Evolutionary conservation across 305 asterid genomes (phyloP), one percentile per base, ranked within the genome.

Genomic region (Fraxinus floribunda): DNA sequence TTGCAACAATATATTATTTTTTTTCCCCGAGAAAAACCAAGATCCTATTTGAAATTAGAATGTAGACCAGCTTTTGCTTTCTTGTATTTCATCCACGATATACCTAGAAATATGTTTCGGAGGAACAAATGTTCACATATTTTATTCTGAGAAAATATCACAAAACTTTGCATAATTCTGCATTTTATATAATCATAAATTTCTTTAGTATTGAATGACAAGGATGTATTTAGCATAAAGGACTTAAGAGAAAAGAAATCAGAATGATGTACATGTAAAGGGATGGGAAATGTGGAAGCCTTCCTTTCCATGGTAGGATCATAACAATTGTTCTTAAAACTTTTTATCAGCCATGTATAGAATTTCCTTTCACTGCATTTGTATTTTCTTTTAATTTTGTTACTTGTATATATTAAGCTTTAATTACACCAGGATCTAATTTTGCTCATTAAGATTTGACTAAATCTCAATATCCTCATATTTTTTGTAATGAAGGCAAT

Each of bases 401-500:
- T 32, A 66, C 62, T 78, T 79, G 4, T 5, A 62, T 82, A 64
- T 26, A 55, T 81, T 20, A 41, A 52, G 78, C 52, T 81, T 75
- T 49, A 78, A 38, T 18, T 73, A 44, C 62, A 71, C 11, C 15
- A 35, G 68, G 71, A 34, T 72, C 60, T 55, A 32, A 55, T 36
- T 35, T 9, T 79, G n/a, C 80, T 36, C 75, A 49, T 77, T 41
- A 66, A 79, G 79, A 79, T 13, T 41, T 79, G 35, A 41, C 41
- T 72, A 32, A 76, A 75, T 82, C 79, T 75, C 79, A 81, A 77
- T 75, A 79, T 83, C n/a, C 49, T 4, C 18, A 38, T 73, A 10
- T 79, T 10, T 86, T 86, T 68, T 81, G 80, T 73, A 70, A 79
- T 86, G 91, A 86, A 96, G 99, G 94, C 86, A 79, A 91, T 91